Evolutionary conservation across 1,139 yeast genomes (phyloP), one percentile per base, ranked within the genome.

Genomic region (Suhomyces coccinellae): DNA sequence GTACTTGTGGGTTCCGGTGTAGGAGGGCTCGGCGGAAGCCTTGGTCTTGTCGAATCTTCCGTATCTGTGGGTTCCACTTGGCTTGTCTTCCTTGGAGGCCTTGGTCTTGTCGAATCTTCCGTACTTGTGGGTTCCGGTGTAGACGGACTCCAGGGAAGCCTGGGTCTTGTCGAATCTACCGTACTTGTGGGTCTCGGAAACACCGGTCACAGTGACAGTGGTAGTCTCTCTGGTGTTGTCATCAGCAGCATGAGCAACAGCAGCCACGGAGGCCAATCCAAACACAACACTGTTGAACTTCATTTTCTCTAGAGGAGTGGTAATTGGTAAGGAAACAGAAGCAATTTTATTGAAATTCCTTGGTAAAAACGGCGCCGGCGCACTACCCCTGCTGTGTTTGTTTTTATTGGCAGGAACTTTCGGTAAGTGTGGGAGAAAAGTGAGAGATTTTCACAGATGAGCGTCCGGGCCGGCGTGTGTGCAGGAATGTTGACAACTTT

Each of bases 161-260:
- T 62, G 59, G 49, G 83, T 77, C 65, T 77, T 74, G 71, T 79
- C 71, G 56, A 78, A 79, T 60, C 67, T 72, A 46, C 83, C 83
- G 54, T 65, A 66, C 53, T 59, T 69, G 66, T 74, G 78, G 46
- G 80, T 74, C 39, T 57, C 46, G 44, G 66, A 54, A 33, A 57
- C 44, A 43, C 61, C 63, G 31, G 62, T 57, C 36, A 57, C 58
- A 30, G 59, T 55, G 49, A 66, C 68, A 41, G 73, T 60, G 45
- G 61, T 57, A 20, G 57, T 52, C 33, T 51, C 55, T 52, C 54
- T 52, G 46, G 65, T 59, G 31, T 61, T 62, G 38, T 62, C 58
- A n/a, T 24, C 29, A n/a, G 59, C 57, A 34, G 62, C 62, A n/a
- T 51, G 37, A 13, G 51, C 61, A 33, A 55, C 38, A 29, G 61